Percentiles rank a stretch among this genome's conserved stretches.
phyloP scores from a whole-genome alignment of 495 filamentous ascomycete species.

The Tuber aestivum region DNA sequence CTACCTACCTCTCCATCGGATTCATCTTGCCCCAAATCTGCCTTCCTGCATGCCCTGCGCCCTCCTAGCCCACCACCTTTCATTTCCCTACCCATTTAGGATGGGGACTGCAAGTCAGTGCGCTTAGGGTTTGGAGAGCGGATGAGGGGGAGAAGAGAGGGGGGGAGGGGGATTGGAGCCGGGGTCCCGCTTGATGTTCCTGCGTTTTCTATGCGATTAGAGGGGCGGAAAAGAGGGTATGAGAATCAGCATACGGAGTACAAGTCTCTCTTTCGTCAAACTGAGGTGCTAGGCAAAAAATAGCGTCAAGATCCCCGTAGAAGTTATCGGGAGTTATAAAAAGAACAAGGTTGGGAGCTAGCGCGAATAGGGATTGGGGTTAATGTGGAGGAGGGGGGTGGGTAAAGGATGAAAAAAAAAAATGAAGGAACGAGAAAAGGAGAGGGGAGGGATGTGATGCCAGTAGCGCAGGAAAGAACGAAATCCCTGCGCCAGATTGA shows the following conservation, averaged over 20 bases:
- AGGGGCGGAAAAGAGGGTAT: conserved; percentile 17
- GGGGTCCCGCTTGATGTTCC: conserved; percentile 41
- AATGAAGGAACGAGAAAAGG: conserved; percentile 18
- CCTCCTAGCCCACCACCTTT: conserved; percentile 30
- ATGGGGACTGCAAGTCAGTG: conserved; percentile 35
- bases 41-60: conserved; percentile 40
- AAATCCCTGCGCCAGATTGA: conserved; percentile 39
- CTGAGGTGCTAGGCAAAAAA: conserved; percentile 37
- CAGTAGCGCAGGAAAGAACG: conserved; percentile 17
- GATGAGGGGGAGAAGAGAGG: background rate
- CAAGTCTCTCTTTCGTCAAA: conserved; percentile 29
- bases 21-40: conserved; percentile 39
- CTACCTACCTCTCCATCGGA: conserved; percentile 31
- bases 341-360: conserved; percentile 31
- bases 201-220: conserved; percentile 39
- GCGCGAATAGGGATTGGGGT: conserved; percentile 23
- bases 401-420: background rate
- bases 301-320: conserved; percentile 34
- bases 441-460: conserved; percentile 33
- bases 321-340: conserved; percentile 40
- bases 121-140: conserved; percentile 31
- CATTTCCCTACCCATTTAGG: conserved; percentile 38
- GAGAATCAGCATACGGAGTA: conserved; percentile 15
- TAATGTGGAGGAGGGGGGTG: background rate
- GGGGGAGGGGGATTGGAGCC: conserved; percentile 26